phyloP scores from a whole-genome alignment of 805 yeast species.

The Candida chilensis region DNA sequence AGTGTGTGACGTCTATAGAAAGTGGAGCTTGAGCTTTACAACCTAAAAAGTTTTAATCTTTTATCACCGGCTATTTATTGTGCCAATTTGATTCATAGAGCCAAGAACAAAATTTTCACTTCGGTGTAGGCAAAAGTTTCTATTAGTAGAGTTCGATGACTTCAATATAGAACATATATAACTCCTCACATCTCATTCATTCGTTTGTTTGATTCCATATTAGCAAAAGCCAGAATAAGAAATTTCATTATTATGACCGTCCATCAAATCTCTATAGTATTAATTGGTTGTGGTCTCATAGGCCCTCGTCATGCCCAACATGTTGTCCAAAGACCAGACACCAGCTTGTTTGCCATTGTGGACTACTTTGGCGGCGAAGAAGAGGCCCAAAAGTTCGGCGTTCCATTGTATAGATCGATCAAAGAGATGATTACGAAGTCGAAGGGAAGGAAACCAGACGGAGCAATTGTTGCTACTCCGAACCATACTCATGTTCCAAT shows the following conservation, averaged over 20 bases:
- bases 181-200: too few relatives aligned
- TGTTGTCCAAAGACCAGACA: conserved; percentile 12
- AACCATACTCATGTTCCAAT: conserved; percentile 25
- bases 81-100: too few relatives aligned
- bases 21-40: too few relatives aligned
- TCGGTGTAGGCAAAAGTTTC: too few relatives aligned
- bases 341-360: conserved; percentile 20
- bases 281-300: conserved; percentile 28
- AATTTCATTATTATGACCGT: neutral
- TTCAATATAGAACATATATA: too few relatives aligned
- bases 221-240: too few relatives aligned
- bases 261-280: conserved; percentile 10
- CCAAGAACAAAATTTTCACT: too few relatives aligned
- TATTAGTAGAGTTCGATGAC: too few relatives aligned
- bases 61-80: too few relatives aligned
- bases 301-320: conserved; percentile 32
- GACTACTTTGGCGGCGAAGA: conserved; percentile 20
- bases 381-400: conserved; percentile 15
- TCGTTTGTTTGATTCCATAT: too few relatives aligned
- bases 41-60: too few relatives aligned
- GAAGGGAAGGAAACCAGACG: conserved; percentile 17
- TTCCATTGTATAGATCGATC: conserved; percentile 13
- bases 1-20: too few relatives aligned
- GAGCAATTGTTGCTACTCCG: conserved; percentile 29
- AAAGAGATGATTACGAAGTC: conserved; percentile 16